phyloP scores from a whole-genome alignment of 345 rosid genomes.

The Eutrema heterophyllum region DNA sequence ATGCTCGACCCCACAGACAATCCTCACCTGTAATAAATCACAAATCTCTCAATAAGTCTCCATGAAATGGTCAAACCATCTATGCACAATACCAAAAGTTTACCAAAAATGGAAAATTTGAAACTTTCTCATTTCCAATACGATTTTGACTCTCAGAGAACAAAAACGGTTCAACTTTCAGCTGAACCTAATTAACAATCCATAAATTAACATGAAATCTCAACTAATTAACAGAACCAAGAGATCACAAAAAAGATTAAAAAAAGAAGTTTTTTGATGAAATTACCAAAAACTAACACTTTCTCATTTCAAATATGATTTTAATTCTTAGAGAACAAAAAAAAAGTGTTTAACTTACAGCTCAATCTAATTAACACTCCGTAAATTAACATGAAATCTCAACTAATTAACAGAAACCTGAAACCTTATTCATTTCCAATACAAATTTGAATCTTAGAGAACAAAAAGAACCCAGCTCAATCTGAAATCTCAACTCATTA shows the following conservation, averaged over 20 bases:
- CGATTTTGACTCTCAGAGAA: background rate
- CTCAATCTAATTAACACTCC: background rate
- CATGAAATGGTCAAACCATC: background rate
- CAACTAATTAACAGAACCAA: background rate
- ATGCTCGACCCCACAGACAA: conserved; percentile 70
- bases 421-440: background rate
- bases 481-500: background rate
- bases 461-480: background rate
- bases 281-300: background rate
- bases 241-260: background rate
- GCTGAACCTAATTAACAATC: background rate
- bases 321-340: background rate
- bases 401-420: background rate
- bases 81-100: background rate
- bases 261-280: background rate
- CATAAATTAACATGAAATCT: background rate
- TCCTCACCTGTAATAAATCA: conserved; percentile 46
- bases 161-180: background rate
- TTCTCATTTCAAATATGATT: background rate
- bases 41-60: background rate
- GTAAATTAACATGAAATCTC: background rate
- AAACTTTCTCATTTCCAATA: background rate
- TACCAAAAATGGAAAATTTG: background rate
- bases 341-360: background rate
- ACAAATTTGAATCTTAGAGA: background rate